Evolutionary conservation across 768 basidiomycete genomes (phyloP), one percentile per base, ranked within the genome.

Genomic region (Auricularia auricula-judae): DNA sequence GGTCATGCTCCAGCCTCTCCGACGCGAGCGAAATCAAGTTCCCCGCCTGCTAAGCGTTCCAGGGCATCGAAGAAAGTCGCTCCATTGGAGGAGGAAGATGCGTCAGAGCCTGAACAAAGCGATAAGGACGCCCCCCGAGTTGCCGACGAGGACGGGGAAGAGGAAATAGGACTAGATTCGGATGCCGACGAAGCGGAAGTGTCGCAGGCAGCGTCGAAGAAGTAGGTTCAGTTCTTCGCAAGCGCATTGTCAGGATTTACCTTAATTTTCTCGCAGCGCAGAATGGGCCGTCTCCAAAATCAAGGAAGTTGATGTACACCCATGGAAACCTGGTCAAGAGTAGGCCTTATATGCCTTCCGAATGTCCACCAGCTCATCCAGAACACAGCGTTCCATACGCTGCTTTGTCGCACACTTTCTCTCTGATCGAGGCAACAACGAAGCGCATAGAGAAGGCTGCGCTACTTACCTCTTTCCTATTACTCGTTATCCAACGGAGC

Each of bases 381-480:
- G 16, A 62, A 35, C 14, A 43, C 66, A 98, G 95, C 3, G 89
- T 98, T 11, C 97, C 97, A 0, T 99, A 99, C 72, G 89, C 92
- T 18, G 92, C 97, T 4, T 82, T 99, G 42, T 86, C 93, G 8
- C 88, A 92, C 68, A 84, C 89, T 0, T 98, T 98, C 72, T 81
- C 86, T 18, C 76, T 89, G 36, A 98, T 99, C 66, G 95, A 97
- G 74, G 84, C 85, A 3, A 99, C 97, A 8, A 98, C 94, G 1
- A 98, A 98, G 71, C 89, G 97, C 21, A 76, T 97, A 58, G 94
- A 97, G 74, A 99, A 98, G 74, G 91, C 85, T 2, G 83, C 91
- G 0, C 79, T 93, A 66, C 82, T 99, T 8, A 98, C 94, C 0
- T 81, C 88, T 0, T 94, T 98, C 73, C 79, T 99, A 53, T 76